These are phyloP conservation scores for Hyphopichia burtonii DNA, from an alignment of 1,139 yeast species.

Conservation along the genomic window DNA sequence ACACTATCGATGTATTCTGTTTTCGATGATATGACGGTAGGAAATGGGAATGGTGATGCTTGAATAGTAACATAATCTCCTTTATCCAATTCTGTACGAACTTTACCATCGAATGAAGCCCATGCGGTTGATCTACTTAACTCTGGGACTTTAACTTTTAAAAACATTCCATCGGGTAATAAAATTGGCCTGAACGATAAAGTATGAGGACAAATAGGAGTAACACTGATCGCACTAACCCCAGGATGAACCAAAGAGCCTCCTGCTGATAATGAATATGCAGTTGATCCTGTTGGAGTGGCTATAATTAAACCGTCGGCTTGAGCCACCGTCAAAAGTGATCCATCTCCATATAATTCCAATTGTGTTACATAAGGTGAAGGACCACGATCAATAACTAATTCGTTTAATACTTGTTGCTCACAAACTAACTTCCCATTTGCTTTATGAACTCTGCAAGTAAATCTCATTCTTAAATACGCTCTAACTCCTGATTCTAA, in stretches of 20 bases:
- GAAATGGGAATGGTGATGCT: conserved; percentile 83
- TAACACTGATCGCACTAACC: conserved; percentile 82
- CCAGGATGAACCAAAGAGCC: conserved; percentile 90
- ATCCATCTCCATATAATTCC: conserved; percentile 80
- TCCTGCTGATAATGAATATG: conserved; percentile 86
- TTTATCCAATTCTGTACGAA: conserved; percentile 62
- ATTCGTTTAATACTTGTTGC: conserved; percentile 79
- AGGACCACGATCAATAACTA: conserved; percentile 86
- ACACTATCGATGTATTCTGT: conserved; percentile 84
- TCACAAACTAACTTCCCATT: conserved; percentile 63
- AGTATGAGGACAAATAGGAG: conserved; percentile 93
- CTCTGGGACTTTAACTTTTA: conserved; percentile 71
- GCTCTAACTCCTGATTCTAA: conserved; percentile 72
- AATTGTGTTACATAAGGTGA: conserved; percentile 83
- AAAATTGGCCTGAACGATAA: conserved; percentile 84
- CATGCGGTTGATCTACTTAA: conserved; percentile 77
- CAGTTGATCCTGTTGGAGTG: conserved; percentile 92
- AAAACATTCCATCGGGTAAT: conserved; percentile 80
- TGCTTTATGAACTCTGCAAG: conserved; percentile 61
- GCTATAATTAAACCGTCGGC: conserved; percentile 89
- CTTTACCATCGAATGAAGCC: conserved; percentile 89
- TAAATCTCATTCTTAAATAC: conserved; percentile 76
- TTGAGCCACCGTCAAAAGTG: conserved; percentile 78
- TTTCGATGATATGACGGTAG: conserved; percentile 72
- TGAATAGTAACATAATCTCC: conserved; percentile 78